phyloP scores from a whole-genome alignment of 257 asterid genomes.

The Nicotiana knightiana region DNA sequence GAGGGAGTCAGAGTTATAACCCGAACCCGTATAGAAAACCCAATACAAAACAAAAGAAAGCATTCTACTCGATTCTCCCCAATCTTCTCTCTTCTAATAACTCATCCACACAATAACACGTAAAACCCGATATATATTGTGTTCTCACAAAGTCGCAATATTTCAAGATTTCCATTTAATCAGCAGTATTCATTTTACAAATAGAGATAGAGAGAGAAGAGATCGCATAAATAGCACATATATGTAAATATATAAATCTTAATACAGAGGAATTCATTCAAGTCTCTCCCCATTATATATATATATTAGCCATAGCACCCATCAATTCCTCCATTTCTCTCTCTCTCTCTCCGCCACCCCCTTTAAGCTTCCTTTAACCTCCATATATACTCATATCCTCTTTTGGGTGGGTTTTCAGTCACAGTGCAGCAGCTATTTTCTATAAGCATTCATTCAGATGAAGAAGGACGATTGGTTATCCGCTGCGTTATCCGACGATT shows the following conservation, averaged over 20 bases:
- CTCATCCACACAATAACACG: too few relatives aligned
- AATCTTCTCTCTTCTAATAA: too few relatives aligned
- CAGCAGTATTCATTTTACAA: too few relatives aligned
- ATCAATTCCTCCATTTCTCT: not conserved
- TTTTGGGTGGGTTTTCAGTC: not conserved
- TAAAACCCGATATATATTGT: too few relatives aligned
- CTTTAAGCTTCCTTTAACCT: not conserved
- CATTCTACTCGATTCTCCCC: too few relatives aligned
- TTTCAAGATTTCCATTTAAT: too few relatives aligned
- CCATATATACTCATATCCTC: not conserved
- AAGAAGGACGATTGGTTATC: conserved; percentile 36
- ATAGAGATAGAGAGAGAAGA: too few relatives aligned
- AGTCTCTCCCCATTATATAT: not conserved
- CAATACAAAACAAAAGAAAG: too few relatives aligned
- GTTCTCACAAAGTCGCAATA: too few relatives aligned
- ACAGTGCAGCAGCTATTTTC: not conserved
- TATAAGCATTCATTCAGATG: not conserved
- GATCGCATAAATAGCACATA: not conserved
- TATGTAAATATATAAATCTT: too few relatives aligned
- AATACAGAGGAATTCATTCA: not conserved
- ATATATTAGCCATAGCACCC: not conserved
- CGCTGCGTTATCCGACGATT: conserved; percentile 32
- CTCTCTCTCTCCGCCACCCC: conserved; percentile 3
- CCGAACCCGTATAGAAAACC: too few relatives aligned
- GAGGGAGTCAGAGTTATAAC: too few relatives aligned